phyloP scores from a whole-genome alignment of 306 rosid species.

The Casuarina glauca region DNA sequence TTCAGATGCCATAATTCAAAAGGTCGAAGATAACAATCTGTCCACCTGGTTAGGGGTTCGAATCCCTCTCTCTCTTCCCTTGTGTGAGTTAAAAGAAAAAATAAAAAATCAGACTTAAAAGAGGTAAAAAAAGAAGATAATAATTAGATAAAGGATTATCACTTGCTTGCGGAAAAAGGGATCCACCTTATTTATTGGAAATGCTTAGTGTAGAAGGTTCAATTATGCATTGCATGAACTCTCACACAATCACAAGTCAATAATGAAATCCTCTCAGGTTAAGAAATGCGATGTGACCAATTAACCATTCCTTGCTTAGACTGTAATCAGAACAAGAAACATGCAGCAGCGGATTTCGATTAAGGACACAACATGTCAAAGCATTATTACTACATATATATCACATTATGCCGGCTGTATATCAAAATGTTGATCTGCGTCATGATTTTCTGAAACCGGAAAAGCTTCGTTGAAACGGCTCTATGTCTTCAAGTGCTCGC shows the following conservation, averaged over 20 bases:
- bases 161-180: too few relatives aligned
- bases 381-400: not conserved
- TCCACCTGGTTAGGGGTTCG: too few relatives aligned
- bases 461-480: slow-evolving; percentile 37
- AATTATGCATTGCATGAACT: not conserved
- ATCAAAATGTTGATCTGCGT: not conserved
- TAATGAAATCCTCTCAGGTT: not conserved
- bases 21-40: too few relatives aligned
- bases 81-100: too few relatives aligned
- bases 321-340: not conserved
- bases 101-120: too few relatives aligned
- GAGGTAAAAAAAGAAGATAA: too few relatives aligned
- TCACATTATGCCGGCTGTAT: not conserved
- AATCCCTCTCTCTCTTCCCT: too few relatives aligned
- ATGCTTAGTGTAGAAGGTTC: too few relatives aligned
- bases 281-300: not conserved
- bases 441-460: slow-evolving; percentile 39
- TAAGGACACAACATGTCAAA: not conserved
- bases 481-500: slow-evolving; percentile 41
- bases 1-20: too few relatives aligned
- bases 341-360: not conserved
- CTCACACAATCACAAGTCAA: not conserved
- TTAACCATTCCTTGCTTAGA: not conserved
- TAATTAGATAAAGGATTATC: too few relatives aligned
- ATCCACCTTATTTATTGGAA: too few relatives aligned